Conservation (phyloP, 2,329 filamentous ascomycete species). For the Elsinoe perseae region DNA sequence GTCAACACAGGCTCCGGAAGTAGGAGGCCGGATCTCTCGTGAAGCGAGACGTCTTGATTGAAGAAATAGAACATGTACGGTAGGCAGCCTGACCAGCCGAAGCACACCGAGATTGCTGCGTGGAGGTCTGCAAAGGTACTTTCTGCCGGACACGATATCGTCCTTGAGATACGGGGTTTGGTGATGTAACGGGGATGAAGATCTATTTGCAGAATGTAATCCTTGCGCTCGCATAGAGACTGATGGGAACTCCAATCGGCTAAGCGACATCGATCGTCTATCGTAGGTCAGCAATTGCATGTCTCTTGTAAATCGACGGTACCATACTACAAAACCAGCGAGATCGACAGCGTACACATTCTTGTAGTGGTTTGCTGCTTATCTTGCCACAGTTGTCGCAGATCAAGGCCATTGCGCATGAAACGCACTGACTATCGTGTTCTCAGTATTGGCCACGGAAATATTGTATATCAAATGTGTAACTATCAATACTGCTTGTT, state of each 20-base stretch:
- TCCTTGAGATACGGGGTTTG: slow-evolving; percentile 24
- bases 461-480: no score
- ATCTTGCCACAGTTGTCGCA: no score
- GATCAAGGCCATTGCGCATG: no score
- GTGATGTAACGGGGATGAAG: slow-evolving; percentile 19
- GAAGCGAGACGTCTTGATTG: not conserved
- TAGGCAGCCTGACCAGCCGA: slow-evolving; percentile 25
- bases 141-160: slow-evolving; percentile 23
- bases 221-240: slow-evolving; percentile 21
- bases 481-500: no score
- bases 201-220: slow-evolving; percentile 24
- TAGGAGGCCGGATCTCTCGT: not conserved
- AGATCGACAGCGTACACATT: no score
- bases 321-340: no score
- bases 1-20: not conserved
- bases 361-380: no score
- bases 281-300: no score
- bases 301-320: no score
- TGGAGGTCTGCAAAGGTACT: slow-evolving; percentile 25
- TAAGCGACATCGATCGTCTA: no score
- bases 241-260: slow-evolving; percentile 21
- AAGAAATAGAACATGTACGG: slow-evolving; percentile 23
- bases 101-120: slow-evolving; percentile 25
- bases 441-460: no score
- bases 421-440: no score